Evolutionary conservation across 2,329 filamentous ascomycete species (phyloP).

Genomic region (Colletotrichum brevisporum): DNA sequence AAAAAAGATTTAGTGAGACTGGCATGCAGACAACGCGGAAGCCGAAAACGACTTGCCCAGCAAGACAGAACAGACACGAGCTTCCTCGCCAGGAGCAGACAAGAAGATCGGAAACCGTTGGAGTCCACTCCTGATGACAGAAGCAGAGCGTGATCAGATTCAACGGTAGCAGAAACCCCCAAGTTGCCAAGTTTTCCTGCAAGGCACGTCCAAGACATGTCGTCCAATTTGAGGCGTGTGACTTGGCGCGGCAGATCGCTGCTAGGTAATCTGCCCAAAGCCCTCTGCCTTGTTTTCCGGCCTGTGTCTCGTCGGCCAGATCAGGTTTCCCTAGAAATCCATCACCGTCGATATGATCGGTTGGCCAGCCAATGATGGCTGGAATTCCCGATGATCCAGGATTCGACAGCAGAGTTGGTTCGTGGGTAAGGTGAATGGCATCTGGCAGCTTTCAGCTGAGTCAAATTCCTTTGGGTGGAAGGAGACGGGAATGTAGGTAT

Average conservation of each 20-base stretch:
- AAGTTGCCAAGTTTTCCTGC: neutral
- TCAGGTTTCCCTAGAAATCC: constrained; percentile 9
- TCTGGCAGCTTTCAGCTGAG: neutral
- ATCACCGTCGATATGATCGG: neutral
- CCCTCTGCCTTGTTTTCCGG: constrained; percentile 26
- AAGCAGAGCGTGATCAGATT: too few relatives aligned
- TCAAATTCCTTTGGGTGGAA: neutral
- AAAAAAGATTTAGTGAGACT: too few relatives aligned
- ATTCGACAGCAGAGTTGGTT: constrained; percentile 15
- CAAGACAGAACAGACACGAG: too few relatives aligned
- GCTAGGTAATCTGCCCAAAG: constrained; percentile 27
- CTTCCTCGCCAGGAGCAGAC: too few relatives aligned
- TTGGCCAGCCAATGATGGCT: constrained; percentile 15
- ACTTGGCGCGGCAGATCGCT: constrained; percentile 36
- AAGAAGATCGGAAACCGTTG: too few relatives aligned
- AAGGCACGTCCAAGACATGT: neutral
- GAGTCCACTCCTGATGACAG: too few relatives aligned
- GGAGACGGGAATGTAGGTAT: constrained; percentile 13
- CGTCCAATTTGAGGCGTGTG: constrained; percentile 22
- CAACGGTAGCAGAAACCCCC: neutral
- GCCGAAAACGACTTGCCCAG: too few relatives aligned
- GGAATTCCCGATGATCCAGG: constrained; percentile 24
- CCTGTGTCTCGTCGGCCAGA: neutral
- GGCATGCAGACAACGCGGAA: too few relatives aligned
- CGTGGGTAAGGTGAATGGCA: constrained; percentile 31